Conservation (phyloP, 2,329 filamentous ascomycete genomes). For the Alternaria conjuncta region DNA sequence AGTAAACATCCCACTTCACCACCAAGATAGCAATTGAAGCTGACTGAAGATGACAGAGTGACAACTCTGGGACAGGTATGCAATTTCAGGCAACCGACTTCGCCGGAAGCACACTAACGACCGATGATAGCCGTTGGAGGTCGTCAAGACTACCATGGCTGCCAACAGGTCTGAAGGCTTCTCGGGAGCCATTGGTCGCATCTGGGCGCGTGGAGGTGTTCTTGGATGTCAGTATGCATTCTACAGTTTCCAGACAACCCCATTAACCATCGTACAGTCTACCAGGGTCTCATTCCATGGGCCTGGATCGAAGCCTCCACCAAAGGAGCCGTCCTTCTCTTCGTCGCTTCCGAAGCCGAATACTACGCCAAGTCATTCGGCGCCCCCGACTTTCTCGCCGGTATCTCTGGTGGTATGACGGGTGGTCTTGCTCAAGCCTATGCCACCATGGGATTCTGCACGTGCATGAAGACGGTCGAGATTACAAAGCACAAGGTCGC, state of each 20-base stretch:
- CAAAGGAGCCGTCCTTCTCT: conserved; percentile 98
- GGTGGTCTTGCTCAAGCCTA: conserved; percentile 98
- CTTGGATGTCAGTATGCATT: conserved; percentile 80
- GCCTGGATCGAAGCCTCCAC: conserved; percentile 99
- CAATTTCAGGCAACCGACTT: neutral
- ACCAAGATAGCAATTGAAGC: conserved; percentile 6
- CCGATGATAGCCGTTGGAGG: conserved; percentile 83
- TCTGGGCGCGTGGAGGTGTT: conserved; percentile 93
- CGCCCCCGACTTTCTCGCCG: conserved; percentile 83
- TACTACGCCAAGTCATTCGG: conserved; percentile 87
- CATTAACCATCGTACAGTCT: conserved; percentile 67
- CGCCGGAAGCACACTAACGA: conserved; percentile 52
- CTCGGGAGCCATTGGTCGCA: conserved; percentile 76
- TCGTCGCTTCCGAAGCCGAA: conserved; percentile 97
- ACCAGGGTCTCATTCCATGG: conserved; percentile 93
- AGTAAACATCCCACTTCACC: conserved; percentile 38
- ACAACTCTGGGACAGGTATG: conserved; percentile 70
- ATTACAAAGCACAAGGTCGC: conserved; percentile 98
- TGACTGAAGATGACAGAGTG: conserved; percentile 55
- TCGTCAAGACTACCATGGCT: conserved; percentile 99
- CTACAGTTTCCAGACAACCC: conserved; percentile 46
- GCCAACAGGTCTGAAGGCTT: conserved; percentile 93
- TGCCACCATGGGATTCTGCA: conserved; percentile 99
- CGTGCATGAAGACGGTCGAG: conserved; percentile 99
- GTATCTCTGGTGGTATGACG: conserved; percentile 88